Evolutionary conservation across 805 yeast genomes (phyloP).

Genomic region (Huiozyma naganishii): DNA sequence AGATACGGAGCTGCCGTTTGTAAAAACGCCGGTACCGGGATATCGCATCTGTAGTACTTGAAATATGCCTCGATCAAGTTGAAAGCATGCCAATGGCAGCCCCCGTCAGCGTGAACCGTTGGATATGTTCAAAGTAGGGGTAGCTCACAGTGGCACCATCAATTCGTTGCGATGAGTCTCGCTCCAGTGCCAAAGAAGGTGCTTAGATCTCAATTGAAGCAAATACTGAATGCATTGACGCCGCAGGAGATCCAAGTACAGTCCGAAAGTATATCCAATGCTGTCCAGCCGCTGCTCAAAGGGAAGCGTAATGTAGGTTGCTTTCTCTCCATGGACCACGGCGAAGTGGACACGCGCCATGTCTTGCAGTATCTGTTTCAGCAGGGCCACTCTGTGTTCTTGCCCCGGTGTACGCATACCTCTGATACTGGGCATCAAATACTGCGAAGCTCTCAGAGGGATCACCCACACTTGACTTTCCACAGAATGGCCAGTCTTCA

Average conservation of each 20-base stretch:
- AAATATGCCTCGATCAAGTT: no score
- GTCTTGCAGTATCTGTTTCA: constrained; percentile 44
- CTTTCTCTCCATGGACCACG: constrained; percentile 65
- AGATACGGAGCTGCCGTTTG: no score
- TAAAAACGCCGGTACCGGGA: no score
- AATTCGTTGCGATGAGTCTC: no score
- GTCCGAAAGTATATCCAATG: background rate
- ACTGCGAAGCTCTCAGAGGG: constrained; percentile 8
- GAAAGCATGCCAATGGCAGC: no score
- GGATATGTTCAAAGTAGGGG: no score
- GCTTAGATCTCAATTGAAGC: constrained; percentile 15
- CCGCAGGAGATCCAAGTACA: constrained; percentile 3
- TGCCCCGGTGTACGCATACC: constrained; percentile 43
- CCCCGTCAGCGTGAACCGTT: no score
- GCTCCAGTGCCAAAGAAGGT: constrained; percentile 8
- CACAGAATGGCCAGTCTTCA: constrained; percentile 34
- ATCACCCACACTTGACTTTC: constrained; percentile 44
- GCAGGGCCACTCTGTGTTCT: constrained; percentile 40
- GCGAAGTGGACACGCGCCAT: constrained; percentile 53
- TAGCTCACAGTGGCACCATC: no score
- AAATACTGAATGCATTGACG: constrained; percentile 9
- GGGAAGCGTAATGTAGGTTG: constrained; percentile 32
- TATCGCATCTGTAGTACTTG: no score
- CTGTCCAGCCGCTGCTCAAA: background rate
- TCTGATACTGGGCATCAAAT: constrained; percentile 21